Percentiles rank a stretch among this genome's conserved stretches.
Evolutionary conservation across 1,284 basidiomycete species (phyloP).

Genomic region (Sphaerobolus stellatus): DNA sequence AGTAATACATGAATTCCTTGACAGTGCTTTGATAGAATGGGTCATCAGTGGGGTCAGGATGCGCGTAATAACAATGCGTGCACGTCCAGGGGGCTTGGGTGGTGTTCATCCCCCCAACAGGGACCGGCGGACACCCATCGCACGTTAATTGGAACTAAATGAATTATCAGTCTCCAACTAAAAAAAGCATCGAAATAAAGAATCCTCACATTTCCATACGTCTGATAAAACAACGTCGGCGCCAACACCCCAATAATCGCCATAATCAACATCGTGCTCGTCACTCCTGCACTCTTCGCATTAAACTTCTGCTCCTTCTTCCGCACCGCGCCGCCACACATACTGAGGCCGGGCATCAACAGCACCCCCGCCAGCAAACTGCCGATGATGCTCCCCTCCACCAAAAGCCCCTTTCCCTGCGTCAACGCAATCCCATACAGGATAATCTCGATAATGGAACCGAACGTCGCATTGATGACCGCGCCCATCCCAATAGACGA

Average conservation of each 20-base stretch:
- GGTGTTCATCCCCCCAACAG: slow-evolving; percentile 20
- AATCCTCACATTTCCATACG: slow-evolving; percentile 88
- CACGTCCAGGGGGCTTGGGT: slow-evolving; percentile 75
- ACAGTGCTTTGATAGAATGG: slow-evolving; percentile 97
- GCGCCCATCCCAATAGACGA: slow-evolving; percentile 99
- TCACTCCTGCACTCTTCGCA: slow-evolving; percentile 96
- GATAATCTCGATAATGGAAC: slow-evolving; percentile 96
- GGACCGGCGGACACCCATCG: slow-evolving; percentile 72
- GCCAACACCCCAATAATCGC: slow-evolving; percentile 96
- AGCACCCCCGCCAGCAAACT: slow-evolving; percentile 93
- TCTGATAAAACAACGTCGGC: slow-evolving; percentile 98
- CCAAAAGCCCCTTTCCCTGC: slow-evolving; percentile 87
- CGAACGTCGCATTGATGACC: slow-evolving; percentile 99
- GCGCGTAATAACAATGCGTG: slow-evolving; percentile 91
- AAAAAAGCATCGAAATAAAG: slow-evolving; percentile 6
- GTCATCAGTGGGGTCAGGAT: slow-evolving; percentile 89
- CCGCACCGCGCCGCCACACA: slow-evolving; percentile 91
- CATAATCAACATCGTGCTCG: slow-evolving; percentile 99
- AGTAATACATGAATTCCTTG: slow-evolving; percentile 92
- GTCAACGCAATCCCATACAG: slow-evolving; percentile 89
- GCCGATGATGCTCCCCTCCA: slow-evolving; percentile 97
- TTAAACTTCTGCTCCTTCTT: slow-evolving; percentile 98
- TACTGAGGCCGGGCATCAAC: slow-evolving; percentile 95
- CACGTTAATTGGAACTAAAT: slow-evolving; percentile 89
- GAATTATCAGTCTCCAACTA: slow-evolving; percentile 15